Evolutionary conservation across 768 basidiomycete species (phyloP).

Genomic region (Wakefieldia striispora): DNA sequence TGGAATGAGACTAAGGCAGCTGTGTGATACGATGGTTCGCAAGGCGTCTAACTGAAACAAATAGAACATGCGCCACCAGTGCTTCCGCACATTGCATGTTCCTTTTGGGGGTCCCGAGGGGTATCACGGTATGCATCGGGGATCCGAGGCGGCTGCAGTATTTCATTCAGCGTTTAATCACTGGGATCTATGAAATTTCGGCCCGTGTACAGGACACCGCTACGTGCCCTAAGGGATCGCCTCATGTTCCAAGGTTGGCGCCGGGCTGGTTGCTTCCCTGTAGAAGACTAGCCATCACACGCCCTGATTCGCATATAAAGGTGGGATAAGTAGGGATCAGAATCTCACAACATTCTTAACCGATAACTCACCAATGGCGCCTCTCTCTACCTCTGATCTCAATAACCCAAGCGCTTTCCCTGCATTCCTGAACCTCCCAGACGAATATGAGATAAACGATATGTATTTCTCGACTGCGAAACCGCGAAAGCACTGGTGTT

Average conservation of each 20-base stretch:
- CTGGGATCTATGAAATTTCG: not conserved
- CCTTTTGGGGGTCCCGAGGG: not conserved
- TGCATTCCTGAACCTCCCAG: slow-evolving; percentile 20
- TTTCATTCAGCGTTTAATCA: slow-evolving; percentile 1
- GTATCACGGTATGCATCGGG: slow-evolving; percentile 11
- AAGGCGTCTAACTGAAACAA: not conserved
- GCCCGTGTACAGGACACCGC: no score
- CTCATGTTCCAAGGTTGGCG: no score
- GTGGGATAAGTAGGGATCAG: not conserved
- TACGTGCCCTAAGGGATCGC: no score
- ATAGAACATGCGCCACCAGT: not conserved
- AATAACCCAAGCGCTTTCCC: slow-evolving; percentile 25
- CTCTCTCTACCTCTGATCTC: slow-evolving; percentile 24
- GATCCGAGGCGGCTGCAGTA: not conserved
- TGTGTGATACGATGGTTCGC: not conserved
- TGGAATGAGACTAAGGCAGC: not conserved
- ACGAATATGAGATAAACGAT: slow-evolving; percentile 19
- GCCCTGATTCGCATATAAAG: slow-evolving; percentile 13
- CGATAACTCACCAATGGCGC: slow-evolving; percentile 17
- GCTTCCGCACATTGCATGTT: not conserved
- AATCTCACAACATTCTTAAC: not conserved
- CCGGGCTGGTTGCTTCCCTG: not conserved
- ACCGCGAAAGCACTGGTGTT: slow-evolving; percentile 31
- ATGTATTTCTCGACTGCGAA: slow-evolving; percentile 22
- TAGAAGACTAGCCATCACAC: not conserved